Conservation (phyloP, 2,329 filamentous ascomycete species). For the Fusarium siculi region DNA sequence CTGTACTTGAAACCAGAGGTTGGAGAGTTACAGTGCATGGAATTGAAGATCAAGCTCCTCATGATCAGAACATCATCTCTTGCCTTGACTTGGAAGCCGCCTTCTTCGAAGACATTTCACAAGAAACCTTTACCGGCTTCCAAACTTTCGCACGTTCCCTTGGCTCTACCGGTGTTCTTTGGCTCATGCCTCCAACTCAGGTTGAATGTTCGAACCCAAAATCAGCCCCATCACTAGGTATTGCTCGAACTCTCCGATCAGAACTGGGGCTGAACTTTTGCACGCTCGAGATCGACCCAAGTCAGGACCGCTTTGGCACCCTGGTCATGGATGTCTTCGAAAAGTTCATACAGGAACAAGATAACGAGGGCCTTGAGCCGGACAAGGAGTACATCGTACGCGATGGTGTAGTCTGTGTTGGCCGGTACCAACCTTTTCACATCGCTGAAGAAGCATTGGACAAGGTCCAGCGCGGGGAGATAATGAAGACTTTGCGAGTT, state of each 20-base stretch:
- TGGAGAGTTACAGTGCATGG: not conserved
- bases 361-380: not conserved
- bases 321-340: too few relatives aligned
- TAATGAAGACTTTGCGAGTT: not conserved
- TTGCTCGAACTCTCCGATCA: conserved; percentile 13
- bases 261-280: conserved; percentile 8
- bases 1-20: not conserved
- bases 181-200: conserved; percentile 1
- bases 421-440: not conserved
- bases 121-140: too few relatives aligned
- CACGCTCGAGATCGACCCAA: conserved; percentile 16
- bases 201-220: not conserved
- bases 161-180: not conserved
- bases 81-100: conserved; percentile 10
- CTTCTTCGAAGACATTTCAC: conserved; percentile 7
- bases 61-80: not conserved
- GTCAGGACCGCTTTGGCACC: too few relatives aligned
- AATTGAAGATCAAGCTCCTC: not conserved
- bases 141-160: too few relatives aligned
- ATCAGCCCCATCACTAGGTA: conserved; percentile 2
- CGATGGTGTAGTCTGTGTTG: not conserved
- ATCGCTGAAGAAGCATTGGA: not conserved
- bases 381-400: conserved; percentile 15
- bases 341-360: too few relatives aligned
- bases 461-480: not conserved